phyloP scores from a whole-genome alignment of 2,329 filamentous ascomycete genomes.

The Alternaria incomplexa region DNA sequence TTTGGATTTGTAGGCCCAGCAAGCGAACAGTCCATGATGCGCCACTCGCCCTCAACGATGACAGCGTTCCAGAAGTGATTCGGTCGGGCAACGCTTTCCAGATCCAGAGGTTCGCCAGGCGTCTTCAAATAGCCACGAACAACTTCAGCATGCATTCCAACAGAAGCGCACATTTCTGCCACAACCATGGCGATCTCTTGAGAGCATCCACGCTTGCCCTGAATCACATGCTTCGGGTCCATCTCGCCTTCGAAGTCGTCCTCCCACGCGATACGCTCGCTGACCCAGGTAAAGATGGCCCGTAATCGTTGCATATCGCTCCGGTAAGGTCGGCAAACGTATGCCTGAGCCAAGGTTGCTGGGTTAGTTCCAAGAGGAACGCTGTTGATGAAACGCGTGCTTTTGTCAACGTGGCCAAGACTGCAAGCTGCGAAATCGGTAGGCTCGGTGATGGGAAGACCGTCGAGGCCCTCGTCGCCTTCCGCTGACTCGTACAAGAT shows the following conservation, averaged over 20 bases:
- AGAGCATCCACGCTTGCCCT: slow-evolving; percentile 81
- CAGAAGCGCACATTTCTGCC: slow-evolving; percentile 89
- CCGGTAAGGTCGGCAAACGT: slow-evolving; percentile 90
- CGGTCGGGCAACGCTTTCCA: slow-evolving; percentile 79
- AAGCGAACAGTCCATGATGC: slow-evolving; percentile 92
- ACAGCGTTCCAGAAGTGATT: slow-evolving; percentile 99
- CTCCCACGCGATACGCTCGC: slow-evolving; percentile 95
- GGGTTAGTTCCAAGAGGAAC: slow-evolving; percentile 83
- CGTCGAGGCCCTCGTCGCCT: slow-evolving; percentile 88
- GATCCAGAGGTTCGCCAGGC: slow-evolving; percentile 77
- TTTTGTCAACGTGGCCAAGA: slow-evolving; percentile 90
- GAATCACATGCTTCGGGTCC: slow-evolving; percentile 82
- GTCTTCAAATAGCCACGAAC: slow-evolving; percentile 89
- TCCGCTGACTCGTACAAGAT: slow-evolving; percentile 84
- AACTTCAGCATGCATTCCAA: slow-evolving; percentile 86
- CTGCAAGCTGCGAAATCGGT: slow-evolving; percentile 82
- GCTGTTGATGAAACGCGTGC: slow-evolving; percentile 85
- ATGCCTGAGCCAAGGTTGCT: slow-evolving; percentile 82
- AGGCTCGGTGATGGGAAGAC: slow-evolving; percentile 79
- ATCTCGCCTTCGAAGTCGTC: slow-evolving; percentile 88
- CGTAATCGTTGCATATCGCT: slow-evolving; percentile 92
- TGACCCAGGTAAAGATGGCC: slow-evolving; percentile 96
- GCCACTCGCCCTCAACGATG: slow-evolving; percentile 92
- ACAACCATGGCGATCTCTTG: slow-evolving; percentile 90
- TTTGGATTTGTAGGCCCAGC: slow-evolving; percentile 89